Evolutionary conservation across 2,329 filamentous ascomycete genomes (phyloP), one percentile per base, ranked within the genome.

Genomic region (Fusarium nurragi): DNA sequence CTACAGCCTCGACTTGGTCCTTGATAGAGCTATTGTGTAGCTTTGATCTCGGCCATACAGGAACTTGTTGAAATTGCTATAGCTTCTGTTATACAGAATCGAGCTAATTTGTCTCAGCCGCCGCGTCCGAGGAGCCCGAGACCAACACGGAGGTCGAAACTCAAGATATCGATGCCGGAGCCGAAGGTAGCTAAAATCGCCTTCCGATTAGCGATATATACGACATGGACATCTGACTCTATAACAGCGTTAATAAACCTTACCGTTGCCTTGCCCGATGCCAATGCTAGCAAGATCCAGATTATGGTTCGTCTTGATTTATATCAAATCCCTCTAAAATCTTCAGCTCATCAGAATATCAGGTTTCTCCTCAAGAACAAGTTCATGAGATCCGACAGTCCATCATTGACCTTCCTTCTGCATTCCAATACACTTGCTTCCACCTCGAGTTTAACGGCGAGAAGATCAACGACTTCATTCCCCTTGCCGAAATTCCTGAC

Each of bases 361-460:
- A 95, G 91, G 91, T 97, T 54, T 94, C 93, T 38, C 90, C 90
- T 68, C 91, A 97, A 83, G 96, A 99, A 80, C 94, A 97, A 78
- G 90, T 98, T 62, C 95, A 98, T 79, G 95, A 99, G 83, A 89
- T 99, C 71, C 92, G 95, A 69, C 95, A 98, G 80, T 94, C 94
- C 64, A 91, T 99, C 76, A 93, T 97, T 80, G 95, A 99, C 79
- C 86, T 93, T 46, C 95, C 95, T 6, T 86, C 90, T 60, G 96
- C 94, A 48, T 95, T 97, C 81, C 93, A 97, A 79, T 97, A 97
- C 82, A 97, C 95, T 50, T 99, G 95, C 84, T 99, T 99, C 83
- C 95, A 99, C 80, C 88, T 99, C 72, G 94, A 98, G 80, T 89
- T 94, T 80, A 89, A 92, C 59, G 92, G 93, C 69, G 83, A 91